Conservation (phyloP, 345 rosid genomes). For the Cardamine chenopodiifolia region DNA sequence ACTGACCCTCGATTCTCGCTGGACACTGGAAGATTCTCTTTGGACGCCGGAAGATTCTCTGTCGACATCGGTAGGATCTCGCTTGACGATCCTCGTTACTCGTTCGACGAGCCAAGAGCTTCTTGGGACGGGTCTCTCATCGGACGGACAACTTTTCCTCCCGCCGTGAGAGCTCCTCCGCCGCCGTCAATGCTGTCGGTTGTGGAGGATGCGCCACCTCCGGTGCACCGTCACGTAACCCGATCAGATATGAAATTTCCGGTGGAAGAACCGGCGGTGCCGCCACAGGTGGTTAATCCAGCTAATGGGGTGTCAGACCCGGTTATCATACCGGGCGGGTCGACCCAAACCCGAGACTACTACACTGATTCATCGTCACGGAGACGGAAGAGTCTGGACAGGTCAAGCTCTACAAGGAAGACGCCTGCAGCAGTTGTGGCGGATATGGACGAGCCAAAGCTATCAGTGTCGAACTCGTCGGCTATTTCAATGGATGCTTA, state of each 20-base stretch:
- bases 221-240: conserved; percentile 53
- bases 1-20: conserved; percentile 96
- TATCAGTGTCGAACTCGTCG: conserved; percentile 54
- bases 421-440: conserved; percentile 83
- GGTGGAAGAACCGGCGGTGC: conserved; percentile 58
- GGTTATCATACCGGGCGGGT: conserved; percentile 75
- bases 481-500: conserved; percentile 55
- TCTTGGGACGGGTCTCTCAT: conserved; percentile 94
- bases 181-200: conserved; percentile 93
- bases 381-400: conserved; percentile 87
- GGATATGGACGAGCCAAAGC: conserved; percentile 82
- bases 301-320: conserved; percentile 30
- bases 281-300: neutral
- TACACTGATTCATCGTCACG: conserved; percentile 82
- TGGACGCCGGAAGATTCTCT: conserved; percentile 59
- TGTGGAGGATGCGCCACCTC: conserved; percentile 69
- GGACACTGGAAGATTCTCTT: conserved; percentile 58
- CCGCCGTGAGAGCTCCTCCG: conserved; percentile 54
- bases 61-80: conserved; percentile 49
- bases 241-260: conserved; percentile 89
- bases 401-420: conserved; percentile 82
- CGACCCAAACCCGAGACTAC: conserved; percentile 89
- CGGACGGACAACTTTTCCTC: conserved; percentile 49
- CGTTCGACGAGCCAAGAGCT: conserved; percentile 95
- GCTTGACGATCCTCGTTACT: conserved; percentile 80